Conservation (phyloP, 2,329 filamentous ascomycete genomes). For the Ascochyta fabae region DNA sequence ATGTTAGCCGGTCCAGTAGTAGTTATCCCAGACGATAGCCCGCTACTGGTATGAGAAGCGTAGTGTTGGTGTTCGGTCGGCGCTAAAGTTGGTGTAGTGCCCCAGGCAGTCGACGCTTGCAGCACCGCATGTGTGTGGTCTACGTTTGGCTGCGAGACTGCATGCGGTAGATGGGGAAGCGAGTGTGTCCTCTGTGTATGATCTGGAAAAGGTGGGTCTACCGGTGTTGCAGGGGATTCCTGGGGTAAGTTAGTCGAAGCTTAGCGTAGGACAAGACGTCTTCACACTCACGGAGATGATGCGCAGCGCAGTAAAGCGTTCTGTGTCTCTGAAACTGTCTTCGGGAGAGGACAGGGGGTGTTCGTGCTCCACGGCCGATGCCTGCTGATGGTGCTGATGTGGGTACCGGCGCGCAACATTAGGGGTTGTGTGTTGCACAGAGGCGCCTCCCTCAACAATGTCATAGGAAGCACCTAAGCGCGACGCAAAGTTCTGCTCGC, state of each 20-base stretch:
- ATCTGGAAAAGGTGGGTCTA: slow-evolving; percentile 33
- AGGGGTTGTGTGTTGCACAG: slow-evolving; percentile 25
- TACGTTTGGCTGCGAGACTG: slow-evolving; percentile 23
- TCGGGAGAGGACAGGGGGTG: slow-evolving; percentile 19
- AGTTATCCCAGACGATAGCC: slow-evolving; percentile 18
- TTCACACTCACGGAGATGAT: slow-evolving; percentile 31
- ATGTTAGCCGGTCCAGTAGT: slow-evolving; percentile 20
- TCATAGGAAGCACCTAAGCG: slow-evolving; percentile 23
- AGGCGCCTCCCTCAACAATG: slow-evolving; percentile 23
- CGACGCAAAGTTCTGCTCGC: slow-evolving; percentile 17
- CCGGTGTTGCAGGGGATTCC: slow-evolving; percentile 29
- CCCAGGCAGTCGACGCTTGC: slow-evolving; percentile 29
- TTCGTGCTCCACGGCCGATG: slow-evolving; percentile 10
- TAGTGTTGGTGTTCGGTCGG: slow-evolving; percentile 23
- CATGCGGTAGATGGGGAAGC: slow-evolving; percentile 29
- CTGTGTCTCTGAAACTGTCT: slow-evolving; percentile 19
- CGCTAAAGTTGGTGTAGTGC: slow-evolving; percentile 13
- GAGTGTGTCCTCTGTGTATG: slow-evolving; percentile 29
- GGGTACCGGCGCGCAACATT: slow-evolving; percentile 24
- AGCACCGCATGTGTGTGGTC: slow-evolving; percentile 23
- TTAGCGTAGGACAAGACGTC: slow-evolving; percentile 19
- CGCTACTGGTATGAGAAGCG: slow-evolving; percentile 20
- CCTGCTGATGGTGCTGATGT: slow-evolving; percentile 18
- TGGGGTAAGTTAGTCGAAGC: slow-evolving; percentile 28
- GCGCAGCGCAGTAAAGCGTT: slow-evolving; percentile 28